Percentiles rank a stretch among this genome's conserved stretches.
Evolutionary conservation across 371 early-diverging fungal species (phyloP).

Genomic region (Funneliformis caledonium): DNA sequence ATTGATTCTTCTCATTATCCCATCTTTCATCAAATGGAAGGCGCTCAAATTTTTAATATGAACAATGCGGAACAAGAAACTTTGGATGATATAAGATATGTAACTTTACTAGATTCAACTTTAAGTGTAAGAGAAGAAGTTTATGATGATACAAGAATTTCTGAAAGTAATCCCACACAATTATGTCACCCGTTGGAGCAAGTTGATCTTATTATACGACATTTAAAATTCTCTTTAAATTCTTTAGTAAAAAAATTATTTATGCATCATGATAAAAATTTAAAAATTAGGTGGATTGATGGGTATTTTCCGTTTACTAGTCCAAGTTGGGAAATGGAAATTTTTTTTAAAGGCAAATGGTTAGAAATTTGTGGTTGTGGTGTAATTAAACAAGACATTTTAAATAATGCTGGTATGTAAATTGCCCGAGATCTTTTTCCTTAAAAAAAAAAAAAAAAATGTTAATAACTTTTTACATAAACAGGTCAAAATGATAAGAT

Average conservation of each 20-base stretch:
- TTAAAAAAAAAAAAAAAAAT: not conserved
- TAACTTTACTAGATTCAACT: not conserved
- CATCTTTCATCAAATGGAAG: conserved; percentile 98
- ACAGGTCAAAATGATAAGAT: conserved; percentile 71
- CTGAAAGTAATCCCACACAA: conserved; percentile 58
- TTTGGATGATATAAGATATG: conserved; percentile 1
- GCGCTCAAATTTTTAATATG: conserved; percentile 67
- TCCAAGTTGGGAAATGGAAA: conserved; percentile 97
- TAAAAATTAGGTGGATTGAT: conserved; percentile 94
- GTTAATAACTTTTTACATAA: not conserved
- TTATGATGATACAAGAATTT: conserved; percentile 18
- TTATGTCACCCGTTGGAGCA: conserved; percentile 56
- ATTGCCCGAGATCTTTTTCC: not conserved
- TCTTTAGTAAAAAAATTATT: conserved; percentile 77
- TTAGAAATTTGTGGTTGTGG: conserved; percentile 96
- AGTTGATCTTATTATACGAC: conserved; percentile 62
- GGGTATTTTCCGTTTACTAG: conserved; percentile 96
- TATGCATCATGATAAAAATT: conserved; percentile 58
- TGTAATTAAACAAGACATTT: conserved; percentile 83
- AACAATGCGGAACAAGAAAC: conserved; percentile 42
- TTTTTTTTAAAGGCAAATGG: conserved; percentile 92
- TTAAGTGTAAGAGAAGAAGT: not conserved
- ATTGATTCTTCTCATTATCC: conserved; percentile 96
- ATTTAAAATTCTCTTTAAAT: conserved; percentile 83
- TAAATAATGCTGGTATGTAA: conserved; percentile 69